A percentile compares a stretch with the other conserved stretches of the same genome.
Evolutionary conservation across 495 filamentous ascomycete genomes (phyloP).

Genomic region (Aspergillus ostianus): DNA sequence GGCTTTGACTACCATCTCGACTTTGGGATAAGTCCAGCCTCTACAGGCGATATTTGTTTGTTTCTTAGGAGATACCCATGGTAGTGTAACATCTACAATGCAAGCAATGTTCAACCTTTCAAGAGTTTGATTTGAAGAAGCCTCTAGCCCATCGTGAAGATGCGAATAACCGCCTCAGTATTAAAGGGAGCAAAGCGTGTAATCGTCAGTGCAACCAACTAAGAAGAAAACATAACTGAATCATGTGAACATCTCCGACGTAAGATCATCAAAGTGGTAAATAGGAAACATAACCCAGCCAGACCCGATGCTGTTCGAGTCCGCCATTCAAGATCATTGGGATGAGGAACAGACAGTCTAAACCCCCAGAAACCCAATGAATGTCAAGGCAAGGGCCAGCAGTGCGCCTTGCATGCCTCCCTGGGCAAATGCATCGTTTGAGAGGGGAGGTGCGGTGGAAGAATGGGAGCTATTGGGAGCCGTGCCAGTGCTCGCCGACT

Average conservation of each 20-base stretch:
- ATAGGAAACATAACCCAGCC: slow-evolving; percentile 2
- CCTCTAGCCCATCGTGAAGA: slow-evolving; percentile 10
- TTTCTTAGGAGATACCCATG: slow-evolving; percentile 34
- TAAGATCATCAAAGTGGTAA: background rate
- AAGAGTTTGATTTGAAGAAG: slow-evolving; percentile 13
- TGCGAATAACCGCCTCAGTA: slow-evolving; percentile 5
- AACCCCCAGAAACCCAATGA: slow-evolving; percentile 9
- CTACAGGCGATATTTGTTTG: slow-evolving; percentile 20
- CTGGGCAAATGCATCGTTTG: slow-evolving; percentile 8
- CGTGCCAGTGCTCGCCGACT: background rate
- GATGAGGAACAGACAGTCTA: background rate
- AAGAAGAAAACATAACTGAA: slow-evolving; percentile 6
- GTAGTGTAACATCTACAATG: slow-evolving; percentile 16
- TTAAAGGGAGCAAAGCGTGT: slow-evolving; percentile 9
- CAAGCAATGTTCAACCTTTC: slow-evolving; percentile 3
- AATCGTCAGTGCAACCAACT: slow-evolving; percentile 4
- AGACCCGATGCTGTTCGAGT: slow-evolving; percentile 4
- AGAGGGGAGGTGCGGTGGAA: slow-evolving; percentile 6
- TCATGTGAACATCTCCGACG: background rate
- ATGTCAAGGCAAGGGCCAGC: slow-evolving; percentile 10
- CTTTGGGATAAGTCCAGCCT: background rate
- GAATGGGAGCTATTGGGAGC: slow-evolving; percentile 10
- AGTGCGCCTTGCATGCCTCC: slow-evolving; percentile 3
- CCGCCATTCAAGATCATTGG: background rate
- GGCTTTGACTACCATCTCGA: background rate